A percentile compares a stretch with the other conserved stretches of the same genome.
Evolutionary conservation across 192 early-diverging fungal genomes (phyloP).

Genomic region (Gorgonomyces haynaldii): DNA sequence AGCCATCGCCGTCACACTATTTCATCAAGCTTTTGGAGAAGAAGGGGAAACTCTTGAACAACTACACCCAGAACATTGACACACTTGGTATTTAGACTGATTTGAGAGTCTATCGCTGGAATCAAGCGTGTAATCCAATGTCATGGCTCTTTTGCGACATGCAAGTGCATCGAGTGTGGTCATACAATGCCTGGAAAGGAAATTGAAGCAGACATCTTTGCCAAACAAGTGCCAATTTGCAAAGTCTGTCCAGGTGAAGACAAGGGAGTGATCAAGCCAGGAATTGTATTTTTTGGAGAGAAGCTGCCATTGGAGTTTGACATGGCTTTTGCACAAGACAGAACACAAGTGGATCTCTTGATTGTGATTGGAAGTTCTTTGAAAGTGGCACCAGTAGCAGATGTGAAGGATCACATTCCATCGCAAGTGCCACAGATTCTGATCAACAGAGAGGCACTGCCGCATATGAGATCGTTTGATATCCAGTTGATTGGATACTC

Average conservation of each 20-base stretch:
- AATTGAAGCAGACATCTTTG: constrained; percentile 70
- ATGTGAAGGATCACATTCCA: constrained; percentile 76
- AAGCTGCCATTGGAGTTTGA: constrained; percentile 76
- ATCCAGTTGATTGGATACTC: constrained; percentile 76
- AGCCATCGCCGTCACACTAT: constrained; percentile 71
- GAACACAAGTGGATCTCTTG: constrained; percentile 68
- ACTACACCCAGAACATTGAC: constrained; percentile 98
- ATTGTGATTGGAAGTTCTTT: constrained; percentile 95
- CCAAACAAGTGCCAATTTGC: constrained; percentile 13
- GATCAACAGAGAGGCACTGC: constrained; percentile 81
- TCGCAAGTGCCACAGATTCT: constrained; percentile 75
- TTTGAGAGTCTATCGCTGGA: constrained; percentile 73
- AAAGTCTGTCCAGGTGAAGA: constrained; percentile 43
- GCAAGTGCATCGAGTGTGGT: constrained; percentile 77
- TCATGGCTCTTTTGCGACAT: constrained; percentile 95
- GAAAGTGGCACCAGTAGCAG: constrained; percentile 87
- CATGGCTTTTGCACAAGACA: constrained; percentile 54
- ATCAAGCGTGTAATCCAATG: constrained; percentile 70
- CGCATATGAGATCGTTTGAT: constrained; percentile 71
- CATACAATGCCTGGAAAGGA: constrained; percentile 63
- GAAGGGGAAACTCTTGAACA: constrained; percentile 71
- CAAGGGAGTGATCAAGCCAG: constrained; percentile 77
- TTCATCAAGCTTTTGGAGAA: constrained; percentile 85
- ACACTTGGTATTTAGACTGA: too few species aligned
- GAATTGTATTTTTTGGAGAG: constrained; percentile 97